These are phyloP conservation scores for Fonsecaea pedrosoi DNA, from an alignment of 2,329 filamentous ascomycete genomes.

Conservation along the genomic window DNA sequence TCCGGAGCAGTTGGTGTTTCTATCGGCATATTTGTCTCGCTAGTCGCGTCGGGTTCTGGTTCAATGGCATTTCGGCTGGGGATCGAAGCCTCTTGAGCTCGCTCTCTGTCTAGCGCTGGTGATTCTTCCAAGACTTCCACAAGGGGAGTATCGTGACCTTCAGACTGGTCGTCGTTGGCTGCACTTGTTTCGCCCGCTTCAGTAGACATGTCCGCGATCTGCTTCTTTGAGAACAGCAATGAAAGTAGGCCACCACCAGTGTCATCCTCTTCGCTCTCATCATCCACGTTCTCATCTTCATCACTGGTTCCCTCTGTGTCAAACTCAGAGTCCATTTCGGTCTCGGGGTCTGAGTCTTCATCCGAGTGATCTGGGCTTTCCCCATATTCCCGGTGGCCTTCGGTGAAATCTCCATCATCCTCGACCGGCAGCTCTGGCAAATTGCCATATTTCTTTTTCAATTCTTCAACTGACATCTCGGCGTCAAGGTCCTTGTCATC, in stretches of 20 bases:
- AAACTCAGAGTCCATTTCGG: slow-evolving; percentile 58
- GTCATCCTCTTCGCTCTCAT: slow-evolving; percentile 55
- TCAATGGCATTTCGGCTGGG: slow-evolving; percentile 34
- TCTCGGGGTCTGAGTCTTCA: slow-evolving; percentile 42
- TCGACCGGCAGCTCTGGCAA: slow-evolving; percentile 41
- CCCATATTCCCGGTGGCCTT: slow-evolving; percentile 12
- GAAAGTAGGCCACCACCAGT: slow-evolving; percentile 49
- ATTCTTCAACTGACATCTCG: slow-evolving; percentile 54
- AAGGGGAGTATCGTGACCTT: slow-evolving; percentile 25
- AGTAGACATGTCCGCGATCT: slow-evolving; percentile 41
- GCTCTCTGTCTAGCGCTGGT: slow-evolving; percentile 42
- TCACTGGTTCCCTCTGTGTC: slow-evolving; percentile 57
- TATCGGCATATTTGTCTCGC: background rate
- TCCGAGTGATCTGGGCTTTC: slow-evolving; percentile 41
- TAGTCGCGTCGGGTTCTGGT: background rate
- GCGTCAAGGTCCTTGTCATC: slow-evolving; percentile 54
- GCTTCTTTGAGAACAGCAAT: slow-evolving; percentile 54
- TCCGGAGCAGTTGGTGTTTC: slow-evolving; percentile 4
- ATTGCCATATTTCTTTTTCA: slow-evolving; percentile 56
- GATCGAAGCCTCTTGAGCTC: slow-evolving; percentile 39
- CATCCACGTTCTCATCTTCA: slow-evolving; percentile 46
- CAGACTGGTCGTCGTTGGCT: slow-evolving; percentile 40
- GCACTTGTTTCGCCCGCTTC: slow-evolving; percentile 44
- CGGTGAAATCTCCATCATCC: background rate
- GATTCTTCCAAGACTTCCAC: slow-evolving; percentile 38